Percentiles rank a stretch among this genome's conserved stretches.
phyloP scores from a whole-genome alignment of 495 filamentous ascomycete species.

The Aspergillus carlsbadensis region DNA sequence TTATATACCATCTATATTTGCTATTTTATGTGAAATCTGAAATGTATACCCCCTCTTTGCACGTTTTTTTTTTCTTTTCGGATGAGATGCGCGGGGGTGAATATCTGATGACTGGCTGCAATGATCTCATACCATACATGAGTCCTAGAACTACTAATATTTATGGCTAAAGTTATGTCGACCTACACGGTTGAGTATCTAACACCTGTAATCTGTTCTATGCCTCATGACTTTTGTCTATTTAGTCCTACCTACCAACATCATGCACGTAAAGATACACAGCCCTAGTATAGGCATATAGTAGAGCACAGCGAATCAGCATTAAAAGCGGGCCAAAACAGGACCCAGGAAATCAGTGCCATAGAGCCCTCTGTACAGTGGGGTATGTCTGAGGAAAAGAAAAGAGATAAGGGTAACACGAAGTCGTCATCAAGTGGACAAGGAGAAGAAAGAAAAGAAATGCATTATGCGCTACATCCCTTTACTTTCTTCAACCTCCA shows the following conservation, averaged over 20 bases:
- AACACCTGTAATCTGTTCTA: no score
- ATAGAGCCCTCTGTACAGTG: conserved; percentile 19
- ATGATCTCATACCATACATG: not conserved
- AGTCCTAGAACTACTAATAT: not conserved
- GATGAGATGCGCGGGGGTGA: not conserved
- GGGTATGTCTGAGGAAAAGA: not conserved
- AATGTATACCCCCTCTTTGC: not conserved
- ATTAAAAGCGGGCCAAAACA: conserved; percentile 8
- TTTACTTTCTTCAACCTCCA: not conserved
- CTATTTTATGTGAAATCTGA: not conserved
- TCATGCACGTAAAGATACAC: conserved; percentile 10
- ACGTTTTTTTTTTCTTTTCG: not conserved
- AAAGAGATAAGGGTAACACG: not conserved
- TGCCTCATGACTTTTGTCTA: conserved; percentile 5
- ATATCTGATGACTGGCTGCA: not conserved
- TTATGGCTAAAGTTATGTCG: no score
- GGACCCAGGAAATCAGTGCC: not conserved
- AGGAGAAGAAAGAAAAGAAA: conserved; percentile 3
- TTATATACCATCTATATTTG: not conserved
- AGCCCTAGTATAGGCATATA: conserved; percentile 4
- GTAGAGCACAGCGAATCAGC: not conserved
- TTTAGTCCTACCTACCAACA: not conserved
- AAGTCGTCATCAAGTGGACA: conserved; percentile 18
- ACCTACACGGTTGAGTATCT: no score
- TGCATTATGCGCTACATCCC: conserved; percentile 21